These are phyloP conservation scores for Ilex aquifolium DNA, from an alignment of 257 asterid genomes.

Conservation along the genomic window DNA sequence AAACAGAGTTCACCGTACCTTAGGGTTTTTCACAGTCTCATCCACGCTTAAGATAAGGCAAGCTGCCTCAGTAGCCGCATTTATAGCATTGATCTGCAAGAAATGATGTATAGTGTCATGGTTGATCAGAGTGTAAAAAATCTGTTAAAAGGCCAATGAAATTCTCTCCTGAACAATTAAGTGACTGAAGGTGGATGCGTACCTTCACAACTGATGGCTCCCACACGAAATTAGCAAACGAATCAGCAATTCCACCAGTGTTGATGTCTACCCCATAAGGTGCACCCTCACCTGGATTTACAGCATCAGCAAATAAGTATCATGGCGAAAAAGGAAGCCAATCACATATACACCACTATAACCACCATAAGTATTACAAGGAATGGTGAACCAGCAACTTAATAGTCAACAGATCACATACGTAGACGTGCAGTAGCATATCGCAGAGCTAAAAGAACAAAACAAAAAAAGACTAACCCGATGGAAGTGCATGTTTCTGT, in stretches of 20 bases:
- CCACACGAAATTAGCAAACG: conserved; percentile 80
- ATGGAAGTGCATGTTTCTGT: conserved; percentile 88
- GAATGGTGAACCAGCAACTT: too few relatives aligned
- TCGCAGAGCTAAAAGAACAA: neutral
- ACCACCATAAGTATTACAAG: neutral
- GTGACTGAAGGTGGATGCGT: neutral
- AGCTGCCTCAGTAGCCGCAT: conserved; percentile 93
- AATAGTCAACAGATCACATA: too few relatives aligned
- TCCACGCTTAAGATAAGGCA: conserved; percentile 82
- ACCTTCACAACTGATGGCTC: conserved; percentile 91
- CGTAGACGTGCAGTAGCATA: too few relatives aligned
- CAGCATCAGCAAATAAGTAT: conserved; percentile 2
- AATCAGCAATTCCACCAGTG: conserved; percentile 61
- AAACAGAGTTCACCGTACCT: conserved; percentile 34
- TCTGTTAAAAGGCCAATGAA: neutral
- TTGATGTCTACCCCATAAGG: conserved; percentile 53
- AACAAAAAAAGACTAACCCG: conserved; percentile 47
- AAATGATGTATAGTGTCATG: neutral
- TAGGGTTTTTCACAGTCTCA: conserved; percentile 82
- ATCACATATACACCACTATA: neutral
- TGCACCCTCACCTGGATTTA: conserved; percentile 44
- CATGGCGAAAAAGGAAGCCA: neutral
- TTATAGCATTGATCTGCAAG: conserved; percentile 73
- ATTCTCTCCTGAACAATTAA: neutral
- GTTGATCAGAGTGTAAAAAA: neutral